Conservation (phyloP, 345 rosid species). For the Populus alba region DNA sequence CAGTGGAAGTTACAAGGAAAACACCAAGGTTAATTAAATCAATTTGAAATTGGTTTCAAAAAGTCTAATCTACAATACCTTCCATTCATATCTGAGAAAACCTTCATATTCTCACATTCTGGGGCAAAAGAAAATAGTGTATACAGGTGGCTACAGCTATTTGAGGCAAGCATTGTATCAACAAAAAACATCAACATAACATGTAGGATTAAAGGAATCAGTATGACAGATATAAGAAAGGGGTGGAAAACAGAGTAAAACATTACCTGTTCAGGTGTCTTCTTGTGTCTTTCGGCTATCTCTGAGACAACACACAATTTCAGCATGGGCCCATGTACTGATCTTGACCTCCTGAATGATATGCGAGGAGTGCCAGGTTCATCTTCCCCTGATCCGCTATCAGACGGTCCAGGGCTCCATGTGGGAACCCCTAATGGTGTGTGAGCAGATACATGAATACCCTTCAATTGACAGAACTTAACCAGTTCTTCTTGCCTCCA, state of each 20-base stretch:
- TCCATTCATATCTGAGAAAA: not conserved
- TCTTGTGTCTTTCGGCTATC: slow-evolving; percentile 48
- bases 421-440: slow-evolving; percentile 65
- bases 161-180: not conserved
- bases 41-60: not conserved
- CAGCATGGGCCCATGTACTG: slow-evolving; percentile 66
- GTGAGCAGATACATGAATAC: slow-evolving; percentile 67
- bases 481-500: slow-evolving; percentile 71
- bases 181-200: not conserved
- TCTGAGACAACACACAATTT: slow-evolving; percentile 54
- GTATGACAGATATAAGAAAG: not conserved
- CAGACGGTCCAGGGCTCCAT: slow-evolving; percentile 48
- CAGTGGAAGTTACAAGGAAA: too few species aligned
- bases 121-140: not conserved
- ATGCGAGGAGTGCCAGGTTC: slow-evolving; percentile 67
- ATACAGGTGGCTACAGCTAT: not conserved
- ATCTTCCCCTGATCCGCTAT: slow-evolving; percentile 61
- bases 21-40: too few species aligned
- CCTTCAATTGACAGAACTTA: slow-evolving; percentile 52
- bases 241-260: not conserved
- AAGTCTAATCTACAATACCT: not conserved
- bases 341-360: slow-evolving; percentile 59
- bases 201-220: not conserved
- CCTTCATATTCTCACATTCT: not conserved
- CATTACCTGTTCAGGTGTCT: slow-evolving; percentile 62